Evolutionary conservation across 345 rosid species (phyloP), one percentile per base, ranked within the genome.

Genomic region (Citrus australasica): DNA sequence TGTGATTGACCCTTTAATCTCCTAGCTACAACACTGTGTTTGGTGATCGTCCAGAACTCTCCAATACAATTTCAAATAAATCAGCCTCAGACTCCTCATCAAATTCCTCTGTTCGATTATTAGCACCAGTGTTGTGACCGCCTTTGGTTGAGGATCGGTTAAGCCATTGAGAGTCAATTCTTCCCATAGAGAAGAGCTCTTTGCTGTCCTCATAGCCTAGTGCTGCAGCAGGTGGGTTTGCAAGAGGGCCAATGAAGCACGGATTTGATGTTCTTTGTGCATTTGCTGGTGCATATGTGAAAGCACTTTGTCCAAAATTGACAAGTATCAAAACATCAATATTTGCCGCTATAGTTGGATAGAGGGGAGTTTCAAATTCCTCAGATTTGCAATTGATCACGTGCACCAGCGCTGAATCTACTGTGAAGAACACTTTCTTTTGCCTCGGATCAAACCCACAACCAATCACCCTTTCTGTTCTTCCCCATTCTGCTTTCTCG

Each of bases 61-160:
- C 98, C 83, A 95, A 81, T 0, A 88, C 87, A 69, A 95, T 93
- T 83, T 95, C 99, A 46, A 93, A 95, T 59, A 95, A 85, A 86
- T 95, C 99, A 62, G 94, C 97, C 71, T 93, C 99, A 2, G 97
- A 91, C 38, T 95, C 97, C 74, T 90, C 98, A 27, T 91, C 98
- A 21, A 79, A 90, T 37, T 93, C 94, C 51, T 79, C 67, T 27
- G 77, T 79, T 32, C 70, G 62, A 66, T 78, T 79, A 71, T 80
- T 85, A 72, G 74, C 56, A 37, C 78, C 85, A 63, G 56, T 71
- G 60, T 63, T 81, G 63, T 80, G 83, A 73, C 82, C 84, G 64
- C 83, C 81, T 69, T 81, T 88, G 27, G 83, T 82, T 35, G 82
- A 61, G 70, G 85, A 73, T 69, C 94, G 73, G 78, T 84, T 84